Evolutionary conservation across 176 grass and related monocot genomes (phyloP), one percentile per base, ranked within the genome.

Genomic region (Metroxylon sagu): DNA sequence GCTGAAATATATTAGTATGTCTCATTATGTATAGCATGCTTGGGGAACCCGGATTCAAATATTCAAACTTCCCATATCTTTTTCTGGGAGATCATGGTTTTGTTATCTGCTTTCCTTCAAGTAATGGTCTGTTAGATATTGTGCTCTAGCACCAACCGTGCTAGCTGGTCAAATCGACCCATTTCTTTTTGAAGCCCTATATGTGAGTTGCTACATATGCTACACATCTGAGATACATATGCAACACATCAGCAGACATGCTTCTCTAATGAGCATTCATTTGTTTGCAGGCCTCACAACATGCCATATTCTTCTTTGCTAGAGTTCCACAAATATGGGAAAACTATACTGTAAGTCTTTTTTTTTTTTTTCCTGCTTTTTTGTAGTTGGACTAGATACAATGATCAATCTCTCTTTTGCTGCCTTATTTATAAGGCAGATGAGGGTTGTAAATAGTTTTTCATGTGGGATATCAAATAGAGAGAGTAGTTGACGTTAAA

Each of bases 271-370:
- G 6, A 14, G 10, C 48, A 62, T 43, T 53, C 16, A 25, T 16
- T 35, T 28, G 35, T 43, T 76, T 82, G 65, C 70, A 97, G 92
- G 86, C 92, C 66, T 82, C 78, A 50, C 87, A 97, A 59, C 92
- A 97, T 77, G 83, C 80, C 27, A 91, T 97, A 64, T 97, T 97
- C 69, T 90, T 97, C 73, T 97, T 79, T 71, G 87, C 92, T 72
- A 91, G 92, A 80, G 69, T 97, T 69, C 87, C 92, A 63, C 92
- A 97, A 67, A 97, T 97, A 71, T 97, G 92, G 92, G 81, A 64
- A 74, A 97, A 97, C 83, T 97, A 74, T 60, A 80, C 56, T n/a
- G 87, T 97, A 69, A 14, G 73, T 70, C 61, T 2, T 48, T 58
- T 66, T 59, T 49, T 51, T 31, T 69, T 25, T 31, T 26, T 61